Percentiles rank a stretch among this genome's conserved stretches.
Conservation (phyloP, 352 stramenopile species). For the Phytophthora capsici region DNA sequence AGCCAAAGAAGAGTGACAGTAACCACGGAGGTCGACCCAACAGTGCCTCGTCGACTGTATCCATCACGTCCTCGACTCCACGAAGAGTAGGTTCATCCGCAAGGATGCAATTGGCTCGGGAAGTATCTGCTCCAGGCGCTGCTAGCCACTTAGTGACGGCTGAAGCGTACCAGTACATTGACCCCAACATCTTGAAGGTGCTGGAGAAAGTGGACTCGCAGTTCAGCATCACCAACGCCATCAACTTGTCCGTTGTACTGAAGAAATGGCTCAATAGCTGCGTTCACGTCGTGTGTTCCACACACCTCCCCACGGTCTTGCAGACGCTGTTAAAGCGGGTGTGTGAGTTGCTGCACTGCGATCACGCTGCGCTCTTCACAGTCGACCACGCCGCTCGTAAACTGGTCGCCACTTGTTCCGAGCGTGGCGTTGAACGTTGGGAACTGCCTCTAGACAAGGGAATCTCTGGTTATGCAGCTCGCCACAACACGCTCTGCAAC, state of each 20-base stretch:
- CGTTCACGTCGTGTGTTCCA: slow-evolving; percentile 63
- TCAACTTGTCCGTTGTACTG: slow-evolving; percentile 62
- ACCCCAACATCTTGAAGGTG: slow-evolving; percentile 82
- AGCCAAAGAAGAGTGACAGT: slow-evolving; percentile 16
- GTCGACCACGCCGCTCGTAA: slow-evolving; percentile 54
- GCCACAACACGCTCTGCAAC: slow-evolving; percentile 66
- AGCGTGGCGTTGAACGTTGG: slow-evolving; percentile 54
- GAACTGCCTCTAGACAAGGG: slow-evolving; percentile 78
- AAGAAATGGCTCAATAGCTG: slow-evolving; percentile 84
- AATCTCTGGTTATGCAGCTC: slow-evolving; percentile 60
- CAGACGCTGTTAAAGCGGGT: slow-evolving; percentile 52
- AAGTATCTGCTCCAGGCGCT: slow-evolving; percentile 2
- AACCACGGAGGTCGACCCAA: slow-evolving; percentile 16
- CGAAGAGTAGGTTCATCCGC: slow-evolving; percentile 14
- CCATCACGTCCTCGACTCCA: slow-evolving; percentile 27
- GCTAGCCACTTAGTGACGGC: slow-evolving; percentile 41
- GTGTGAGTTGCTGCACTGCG: slow-evolving; percentile 72
- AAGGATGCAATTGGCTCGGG: slow-evolving; percentile 11
- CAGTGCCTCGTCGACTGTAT: slow-evolving; percentile 27
- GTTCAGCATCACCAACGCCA: slow-evolving; percentile 86
- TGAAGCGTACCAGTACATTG: slow-evolving; percentile 74
- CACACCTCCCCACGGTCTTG: slow-evolving; percentile 48
- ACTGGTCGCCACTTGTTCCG: slow-evolving; percentile 43
- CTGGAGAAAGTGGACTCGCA: slow-evolving; percentile 86
- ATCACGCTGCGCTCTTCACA: slow-evolving; percentile 71